phyloP scores from a whole-genome alignment of 345 rosid species.

The Eucalyptus marginata region DNA sequence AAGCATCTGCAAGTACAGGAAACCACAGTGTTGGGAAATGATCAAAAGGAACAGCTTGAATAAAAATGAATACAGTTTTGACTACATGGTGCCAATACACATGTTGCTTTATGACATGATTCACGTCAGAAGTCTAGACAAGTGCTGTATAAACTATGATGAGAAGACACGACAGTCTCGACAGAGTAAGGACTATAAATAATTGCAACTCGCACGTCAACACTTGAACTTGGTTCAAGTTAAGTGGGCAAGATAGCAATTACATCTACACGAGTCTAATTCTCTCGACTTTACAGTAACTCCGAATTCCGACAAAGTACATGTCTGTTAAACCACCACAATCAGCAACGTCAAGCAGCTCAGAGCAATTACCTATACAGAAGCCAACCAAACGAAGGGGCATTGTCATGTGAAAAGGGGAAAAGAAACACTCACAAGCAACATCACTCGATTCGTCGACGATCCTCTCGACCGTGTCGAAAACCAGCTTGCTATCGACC shows the following conservation, averaged over 20 bases:
- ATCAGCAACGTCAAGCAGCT: background rate
- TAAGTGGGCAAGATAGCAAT: background rate
- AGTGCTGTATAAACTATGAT: background rate
- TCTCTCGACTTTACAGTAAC: background rate
- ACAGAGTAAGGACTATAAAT: background rate
- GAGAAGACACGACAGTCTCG: background rate
- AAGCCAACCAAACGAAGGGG: background rate
- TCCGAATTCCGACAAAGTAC: background rate
- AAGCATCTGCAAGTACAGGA: slow-evolving; percentile 39
- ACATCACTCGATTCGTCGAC: slow-evolving; percentile 75
- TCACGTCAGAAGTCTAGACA: background rate
- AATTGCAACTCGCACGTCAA: background rate
- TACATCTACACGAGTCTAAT: too few relatives aligned
- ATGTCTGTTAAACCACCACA: background rate
- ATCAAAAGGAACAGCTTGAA: background rate
- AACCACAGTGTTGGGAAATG: background rate
- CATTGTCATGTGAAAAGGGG: background rate
- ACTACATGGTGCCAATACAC: background rate
- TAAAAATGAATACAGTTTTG: background rate
- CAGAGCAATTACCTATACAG: background rate
- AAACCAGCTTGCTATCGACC: slow-evolving; percentile 73
- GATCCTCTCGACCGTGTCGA: slow-evolving; percentile 57
- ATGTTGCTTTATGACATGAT: background rate
- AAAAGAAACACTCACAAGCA: slow-evolving; percentile 43
- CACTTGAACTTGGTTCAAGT: background rate